Evolutionary conservation across 257 asterid species (phyloP).

Genomic region (Fraxinus cuspidata): DNA sequence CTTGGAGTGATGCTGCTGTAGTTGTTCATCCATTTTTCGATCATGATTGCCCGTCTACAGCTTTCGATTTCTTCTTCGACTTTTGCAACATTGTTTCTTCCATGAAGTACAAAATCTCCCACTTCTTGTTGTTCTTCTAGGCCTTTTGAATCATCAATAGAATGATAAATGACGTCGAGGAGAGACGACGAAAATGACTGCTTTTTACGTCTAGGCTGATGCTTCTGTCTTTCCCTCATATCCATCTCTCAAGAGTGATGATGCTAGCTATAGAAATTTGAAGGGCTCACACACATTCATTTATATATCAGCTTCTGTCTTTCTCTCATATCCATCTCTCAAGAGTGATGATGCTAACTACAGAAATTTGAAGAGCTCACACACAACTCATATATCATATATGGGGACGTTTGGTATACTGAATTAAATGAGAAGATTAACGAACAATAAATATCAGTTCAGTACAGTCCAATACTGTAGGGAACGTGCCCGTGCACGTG

Average conservation of each 20-base stretch:
- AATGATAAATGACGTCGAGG: conserved; percentile 75
- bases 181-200: conserved; percentile 82
- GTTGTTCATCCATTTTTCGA: not conserved
- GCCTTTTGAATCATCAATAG: conserved; percentile 58
- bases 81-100: not conserved
- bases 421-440: no score
- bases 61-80: not conserved
- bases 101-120: conserved; percentile 4
- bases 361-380: conserved; percentile 8
- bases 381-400: not conserved
- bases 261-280: not conserved
- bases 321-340: conserved; percentile 35
- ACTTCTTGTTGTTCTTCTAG: not conserved
- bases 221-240: conserved; percentile 34
- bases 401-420: not conserved
- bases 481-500: no score
- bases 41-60: not conserved
- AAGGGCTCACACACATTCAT: conserved; percentile 6
- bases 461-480: not conserved
- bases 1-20: not conserved
- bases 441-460: no score
- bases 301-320: conserved; percentile 30
- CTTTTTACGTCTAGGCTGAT: conserved; percentile 46
- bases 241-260: conserved; percentile 30
- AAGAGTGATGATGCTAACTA: conserved; percentile 6